Conservation (phyloP, 331 rosid species). For the Acacia concinna region DNA sequence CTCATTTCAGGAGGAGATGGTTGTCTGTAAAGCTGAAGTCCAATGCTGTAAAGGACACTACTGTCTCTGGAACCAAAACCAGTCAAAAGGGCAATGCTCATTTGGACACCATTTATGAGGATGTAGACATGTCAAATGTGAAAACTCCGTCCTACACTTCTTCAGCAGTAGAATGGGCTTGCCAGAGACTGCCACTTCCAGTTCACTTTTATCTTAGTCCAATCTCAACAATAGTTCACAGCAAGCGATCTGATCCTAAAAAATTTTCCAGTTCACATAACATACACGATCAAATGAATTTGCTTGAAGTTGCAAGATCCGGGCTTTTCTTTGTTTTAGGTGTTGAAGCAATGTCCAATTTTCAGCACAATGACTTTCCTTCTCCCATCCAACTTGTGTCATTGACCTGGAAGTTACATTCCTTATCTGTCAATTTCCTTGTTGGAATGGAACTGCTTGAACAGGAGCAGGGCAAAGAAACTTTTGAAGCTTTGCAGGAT, state of each 20-base stretch:
- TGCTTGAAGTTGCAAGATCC: slow-evolving; percentile 67
- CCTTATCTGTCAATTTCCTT: slow-evolving; percentile 79
- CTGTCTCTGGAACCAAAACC: slow-evolving; percentile 32
- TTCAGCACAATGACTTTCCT: slow-evolving; percentile 46
- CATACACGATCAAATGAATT: slow-evolving; percentile 39
- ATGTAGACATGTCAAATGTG: slow-evolving; percentile 47
- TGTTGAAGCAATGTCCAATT: slow-evolving; percentile 72
- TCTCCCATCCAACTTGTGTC: slow-evolving; percentile 76
- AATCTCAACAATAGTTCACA: slow-evolving; percentile 62
- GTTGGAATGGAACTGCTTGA: slow-evolving; percentile 80
- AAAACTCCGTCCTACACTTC: slow-evolving; percentile 43
- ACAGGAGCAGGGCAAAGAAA: slow-evolving; percentile 65
- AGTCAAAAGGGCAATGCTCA: slow-evolving; percentile 43
- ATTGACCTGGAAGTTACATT: slow-evolving; percentile 86
- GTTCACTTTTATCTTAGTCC: slow-evolving; percentile 80
- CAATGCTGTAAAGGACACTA: slow-evolving; percentile 39
- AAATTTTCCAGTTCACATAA: slow-evolving; percentile 43
- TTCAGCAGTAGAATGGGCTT: slow-evolving; percentile 69
- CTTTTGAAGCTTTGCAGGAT: slow-evolving; percentile 83
- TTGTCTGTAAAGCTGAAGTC: slow-evolving; percentile 64
- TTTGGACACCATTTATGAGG: slow-evolving; percentile 80
- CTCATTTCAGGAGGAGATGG: slow-evolving; percentile 86
- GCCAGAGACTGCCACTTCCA: slow-evolving; percentile 91
- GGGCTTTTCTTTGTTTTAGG: slow-evolving; percentile 90
- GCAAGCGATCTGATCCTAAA: slow-evolving; percentile 51